Evolutionary conservation across 306 rosid genomes (phyloP), one percentile per base, ranked within the genome.

Genomic region (cucumber (Cucumis sativus)): DNA sequence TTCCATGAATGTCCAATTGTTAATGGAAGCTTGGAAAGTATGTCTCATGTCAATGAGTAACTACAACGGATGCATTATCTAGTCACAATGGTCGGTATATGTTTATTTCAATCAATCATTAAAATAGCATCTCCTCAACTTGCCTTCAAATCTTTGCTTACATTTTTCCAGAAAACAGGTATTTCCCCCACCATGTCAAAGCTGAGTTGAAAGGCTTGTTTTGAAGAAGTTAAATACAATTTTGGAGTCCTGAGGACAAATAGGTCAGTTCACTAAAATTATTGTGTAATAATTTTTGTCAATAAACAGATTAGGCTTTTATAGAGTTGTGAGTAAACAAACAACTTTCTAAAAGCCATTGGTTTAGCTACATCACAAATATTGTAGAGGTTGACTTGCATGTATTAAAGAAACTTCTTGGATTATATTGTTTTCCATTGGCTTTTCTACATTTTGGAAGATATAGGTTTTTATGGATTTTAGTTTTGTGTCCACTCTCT

Each of bases 51-150:
- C 62, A 52, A 73, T 51, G 77, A 28, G 77, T 52, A 15, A 28
- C 47, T 71, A 59, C 62, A 30, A 30, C 51, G 5, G 62, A 17
- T 71, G 60, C 60, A 45, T 71, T 47, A 13, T 71, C 59, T 71
- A 71, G 76, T 71, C 76, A 71, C 23, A 71, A 49, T 47, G 58
- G 37, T 71, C 58, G 58, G 58, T 71, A 71, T 71, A 40, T 70
- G 76, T 70, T 49, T 49, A 47, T 70, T 71, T 71, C 39, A 45
- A 45, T 7, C 28, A 30, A 52, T 23, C 75, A 14, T 47, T 23
- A 43, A 45, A 43, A 45, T 71, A 25, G 39, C 60, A 72, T 72
- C 23, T 72, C 77, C 30, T 28, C 62, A 49, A 72, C 47, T 72
- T 70, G 40, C 58, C 57, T 70, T 70, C 57, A 70, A 45, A 49